Conservation (phyloP, 129 eudicot genomes). For the Helichrysum umbraculigerum region DNA sequence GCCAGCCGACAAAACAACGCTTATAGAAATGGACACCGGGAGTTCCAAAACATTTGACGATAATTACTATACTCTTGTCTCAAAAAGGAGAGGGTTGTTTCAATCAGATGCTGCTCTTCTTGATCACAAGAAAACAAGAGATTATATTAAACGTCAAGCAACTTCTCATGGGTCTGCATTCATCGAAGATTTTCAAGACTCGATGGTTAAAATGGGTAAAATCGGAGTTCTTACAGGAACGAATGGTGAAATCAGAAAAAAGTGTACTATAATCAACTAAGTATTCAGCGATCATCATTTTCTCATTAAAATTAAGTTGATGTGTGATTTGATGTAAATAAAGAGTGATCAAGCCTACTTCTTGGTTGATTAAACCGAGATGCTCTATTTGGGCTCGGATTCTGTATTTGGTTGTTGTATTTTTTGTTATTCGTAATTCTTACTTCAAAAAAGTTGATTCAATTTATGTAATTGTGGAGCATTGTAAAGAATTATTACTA, state of each 20-base stretch:
- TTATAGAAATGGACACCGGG: constrained; percentile 63
- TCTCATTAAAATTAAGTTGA: background rate
- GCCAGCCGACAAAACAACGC: constrained; percentile 42
- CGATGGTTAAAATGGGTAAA: constrained; percentile 75
- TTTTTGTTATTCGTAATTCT: background rate
- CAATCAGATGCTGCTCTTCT: constrained; percentile 70
- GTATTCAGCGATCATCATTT: background rate
- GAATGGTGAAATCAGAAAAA: constrained; percentile 60
- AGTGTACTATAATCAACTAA: constrained; percentile 39
- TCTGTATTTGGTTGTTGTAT: constrained; percentile 1
- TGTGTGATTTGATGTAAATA: constrained; percentile 4
- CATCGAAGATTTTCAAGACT: constrained; percentile 47
- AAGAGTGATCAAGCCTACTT: constrained; percentile 1
- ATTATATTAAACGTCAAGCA: constrained; percentile 46
- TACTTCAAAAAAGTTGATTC: background rate
- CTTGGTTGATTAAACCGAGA: constrained; percentile 1
- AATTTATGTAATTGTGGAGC: background rate
- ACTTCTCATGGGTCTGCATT: constrained; percentile 39
- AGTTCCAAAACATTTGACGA: constrained; percentile 47
- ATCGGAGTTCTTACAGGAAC: constrained; percentile 57
- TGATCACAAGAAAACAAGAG: constrained; percentile 38
- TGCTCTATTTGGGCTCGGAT: background rate
- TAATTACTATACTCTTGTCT: constrained; percentile 46
- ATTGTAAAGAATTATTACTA: too few species aligned
- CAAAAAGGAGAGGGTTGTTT: constrained; percentile 61